Evolutionary conservation across 305 asterid genomes (phyloP).

Genomic region (Rubia balearica): DNA sequence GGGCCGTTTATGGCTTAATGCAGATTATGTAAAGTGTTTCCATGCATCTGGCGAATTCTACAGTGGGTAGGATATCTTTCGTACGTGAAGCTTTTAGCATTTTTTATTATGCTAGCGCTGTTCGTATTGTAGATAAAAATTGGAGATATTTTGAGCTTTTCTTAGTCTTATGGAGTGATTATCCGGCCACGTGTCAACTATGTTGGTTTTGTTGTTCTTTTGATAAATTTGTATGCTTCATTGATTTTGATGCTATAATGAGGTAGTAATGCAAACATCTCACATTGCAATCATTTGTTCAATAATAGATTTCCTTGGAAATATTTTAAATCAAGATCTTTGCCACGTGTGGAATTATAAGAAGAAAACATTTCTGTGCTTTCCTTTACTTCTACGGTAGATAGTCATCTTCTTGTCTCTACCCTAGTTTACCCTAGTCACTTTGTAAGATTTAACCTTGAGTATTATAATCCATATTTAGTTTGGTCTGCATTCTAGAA

Average conservation of each 20-base stretch:
- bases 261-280: neutral
- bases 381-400: neutral
- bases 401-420: neutral
- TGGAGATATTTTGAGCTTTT: neutral
- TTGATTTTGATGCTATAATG: neutral
- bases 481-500: neutral
- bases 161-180: neutral
- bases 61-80: conserved; percentile 55
- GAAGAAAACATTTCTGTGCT: neutral
- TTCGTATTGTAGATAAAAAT: neutral
- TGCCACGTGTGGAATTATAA: neutral
- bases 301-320: neutral
- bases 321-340: neutral
- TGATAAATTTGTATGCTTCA: neutral
- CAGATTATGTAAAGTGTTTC: conserved; percentile 88
- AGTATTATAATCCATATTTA: neutral
- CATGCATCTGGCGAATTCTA: conserved; percentile 80
- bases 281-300: neutral
- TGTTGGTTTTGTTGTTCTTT: neutral
- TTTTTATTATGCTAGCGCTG: neutral
- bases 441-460: neutral
- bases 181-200: neutral
- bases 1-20: conserved; percentile 91
- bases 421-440: neutral
- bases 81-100: neutral